Evolutionary conservation across 768 basidiomycete genomes (phyloP).

Genomic region (Podaxis rugospora): DNA sequence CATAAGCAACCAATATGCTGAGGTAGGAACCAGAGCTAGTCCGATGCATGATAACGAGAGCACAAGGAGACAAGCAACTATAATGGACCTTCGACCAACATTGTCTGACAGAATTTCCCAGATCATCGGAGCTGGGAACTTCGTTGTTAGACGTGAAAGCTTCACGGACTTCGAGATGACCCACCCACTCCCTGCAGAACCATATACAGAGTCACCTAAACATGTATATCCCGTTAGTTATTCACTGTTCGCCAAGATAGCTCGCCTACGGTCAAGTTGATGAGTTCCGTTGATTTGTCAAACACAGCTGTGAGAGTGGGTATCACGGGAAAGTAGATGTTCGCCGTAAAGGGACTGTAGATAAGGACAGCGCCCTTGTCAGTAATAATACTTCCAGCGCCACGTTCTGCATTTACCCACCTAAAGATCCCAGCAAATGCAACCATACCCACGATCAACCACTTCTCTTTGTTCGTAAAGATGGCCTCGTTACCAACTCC

Average conservation of each 20-base stretch:
- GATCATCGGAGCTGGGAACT: constrained; percentile 49
- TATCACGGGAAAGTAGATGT: constrained; percentile 78
- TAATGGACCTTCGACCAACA: constrained; percentile 59
- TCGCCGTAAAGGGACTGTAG: constrained; percentile 62
- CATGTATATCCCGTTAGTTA: background rate
- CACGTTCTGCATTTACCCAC: constrained; percentile 22
- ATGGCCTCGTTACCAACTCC: constrained; percentile 28
- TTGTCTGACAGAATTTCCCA: constrained; percentile 72
- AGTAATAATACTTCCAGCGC: background rate
- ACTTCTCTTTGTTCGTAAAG: constrained; percentile 57
- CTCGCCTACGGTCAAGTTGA: constrained; percentile 66
- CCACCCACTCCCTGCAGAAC: constrained; percentile 62
- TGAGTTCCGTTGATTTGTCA: constrained; percentile 60
- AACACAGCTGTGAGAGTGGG: constrained; percentile 63
- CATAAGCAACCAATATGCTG: constrained; percentile 75
- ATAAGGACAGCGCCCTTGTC: too few relatives aligned
- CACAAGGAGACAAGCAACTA: constrained; percentile 58
- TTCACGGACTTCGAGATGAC: constrained; percentile 13
- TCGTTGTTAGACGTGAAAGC: background rate
- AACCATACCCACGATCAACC: constrained; percentile 58
- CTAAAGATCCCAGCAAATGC: constrained; percentile 62
- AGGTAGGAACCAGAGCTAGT: constrained; percentile 42
- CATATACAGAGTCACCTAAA: constrained; percentile 66
- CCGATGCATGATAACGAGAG: constrained; percentile 65
- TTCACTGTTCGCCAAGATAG: too few relatives aligned